Base-by-base conservation (phyloP, 148 eudicot genomes). In the Silene uniflora region DNA sequence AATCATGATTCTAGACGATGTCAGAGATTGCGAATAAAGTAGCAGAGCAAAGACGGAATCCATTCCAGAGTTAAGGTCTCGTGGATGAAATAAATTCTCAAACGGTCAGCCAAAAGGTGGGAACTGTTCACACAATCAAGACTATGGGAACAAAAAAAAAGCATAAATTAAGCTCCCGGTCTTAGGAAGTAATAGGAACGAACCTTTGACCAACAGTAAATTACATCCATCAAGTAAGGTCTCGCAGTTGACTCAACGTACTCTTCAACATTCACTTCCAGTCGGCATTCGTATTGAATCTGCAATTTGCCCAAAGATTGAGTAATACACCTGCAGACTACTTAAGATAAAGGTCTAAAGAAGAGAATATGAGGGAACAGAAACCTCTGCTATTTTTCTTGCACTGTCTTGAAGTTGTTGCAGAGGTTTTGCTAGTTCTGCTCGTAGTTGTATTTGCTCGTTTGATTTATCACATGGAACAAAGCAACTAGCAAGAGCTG, bases 131-230 rank as follows among this genome's bases (percentile, higher is more conserved):
- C 35, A 13, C 10, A n/a, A 76, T 71, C 62, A 25, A 6, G 12
- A 71, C 32, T 16, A 69, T 9, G 9, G 52, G 32, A 29, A 29
- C 32, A 22, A 60, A 44, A 49, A 64, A 32, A 54, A 6, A 47
- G 18, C 39, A n/a, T 9, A 25, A 65, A 76, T 24, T 19, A 55
- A 56, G 16, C 22, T 22, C 5, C 9, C 18, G 4, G n/a, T 3
- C 39, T 47, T 39, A 52, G 73, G 54, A 59, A 42, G n/a, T 3
- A 22, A 25, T 39, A 52, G 73, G 54, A 59, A 42, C 82, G 78
- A 49, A 95, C 99, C 96, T 89, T 92, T 59, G 99, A 95, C 99
- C 99, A 95, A 81, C 96, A 95, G 65, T 95, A 95, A 29, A 95
- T 95, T 73, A 95, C 99, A 88, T 95, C 99, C 99, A 95, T 95